Evolutionary conservation across 2,329 filamentous ascomycete genomes (phyloP).

Genomic region (Trichoderma sp.): DNA sequence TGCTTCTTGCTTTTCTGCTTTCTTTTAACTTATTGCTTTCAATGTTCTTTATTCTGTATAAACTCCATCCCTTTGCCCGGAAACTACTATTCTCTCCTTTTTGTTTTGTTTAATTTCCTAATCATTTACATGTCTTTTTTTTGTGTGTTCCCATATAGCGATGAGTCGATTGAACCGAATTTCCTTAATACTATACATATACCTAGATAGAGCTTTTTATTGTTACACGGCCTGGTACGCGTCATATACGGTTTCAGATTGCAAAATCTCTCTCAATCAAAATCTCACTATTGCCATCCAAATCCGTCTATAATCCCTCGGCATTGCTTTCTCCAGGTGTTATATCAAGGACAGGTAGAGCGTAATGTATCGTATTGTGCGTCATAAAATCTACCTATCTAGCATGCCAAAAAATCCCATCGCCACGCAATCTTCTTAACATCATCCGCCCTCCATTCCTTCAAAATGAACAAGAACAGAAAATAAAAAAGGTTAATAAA

Average conservation of each 20-base stretch:
- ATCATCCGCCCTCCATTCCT: neutral
- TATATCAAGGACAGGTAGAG: neutral
- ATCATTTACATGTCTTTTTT: neutral
- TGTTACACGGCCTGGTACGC: neutral
- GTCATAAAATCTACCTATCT: constrained; percentile 15
- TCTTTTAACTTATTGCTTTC: too few species aligned
- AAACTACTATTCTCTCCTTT: neutral
- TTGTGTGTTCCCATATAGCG: neutral
- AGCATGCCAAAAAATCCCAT: neutral
- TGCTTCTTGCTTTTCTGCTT: neutral
- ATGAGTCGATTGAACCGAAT: neutral
- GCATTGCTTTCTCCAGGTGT: neutral
- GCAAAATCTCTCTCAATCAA: neutral
- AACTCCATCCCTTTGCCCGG: neutral
- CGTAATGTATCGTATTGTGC: constrained; percentile 18
- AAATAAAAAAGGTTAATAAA: neutral
- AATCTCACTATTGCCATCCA: neutral
- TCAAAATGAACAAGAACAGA: neutral
- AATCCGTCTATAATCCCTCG: neutral
- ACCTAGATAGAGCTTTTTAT: constrained; percentile 5
- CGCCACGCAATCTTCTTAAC: neutral
- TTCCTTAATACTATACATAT: neutral
- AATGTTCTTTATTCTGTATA: too few species aligned
- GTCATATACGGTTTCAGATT: constrained; percentile 3
- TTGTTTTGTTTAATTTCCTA: neutral